A percentile compares a stretch with the other conserved stretches of the same genome.
Conservation (phyloP, 1,284 basidiomycete species). For the Cutaneotrichosporon sp. region DNA sequence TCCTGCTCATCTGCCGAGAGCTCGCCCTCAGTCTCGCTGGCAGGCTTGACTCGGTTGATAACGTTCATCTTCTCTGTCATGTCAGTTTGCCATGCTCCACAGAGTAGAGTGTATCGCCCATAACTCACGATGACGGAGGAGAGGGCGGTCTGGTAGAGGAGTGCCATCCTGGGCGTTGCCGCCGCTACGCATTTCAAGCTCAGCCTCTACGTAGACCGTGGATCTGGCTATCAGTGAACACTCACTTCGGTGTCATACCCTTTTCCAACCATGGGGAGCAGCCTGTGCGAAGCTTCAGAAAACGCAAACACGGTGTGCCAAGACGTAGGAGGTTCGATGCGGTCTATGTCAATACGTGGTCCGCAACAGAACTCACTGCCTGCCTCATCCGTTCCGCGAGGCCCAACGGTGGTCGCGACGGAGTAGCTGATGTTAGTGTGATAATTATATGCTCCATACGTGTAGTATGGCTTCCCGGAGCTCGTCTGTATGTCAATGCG, state of each 20-base stretch:
- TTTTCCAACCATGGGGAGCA: constrained; percentile 29
- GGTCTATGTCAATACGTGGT: constrained; percentile 14
- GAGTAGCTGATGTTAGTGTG: constrained; percentile 26
- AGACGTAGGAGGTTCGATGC: constrained; percentile 27
- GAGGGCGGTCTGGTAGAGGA: constrained; percentile 25
- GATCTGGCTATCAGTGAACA: constrained; percentile 19
- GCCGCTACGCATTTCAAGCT: constrained; percentile 37
- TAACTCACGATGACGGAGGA: constrained; percentile 36
- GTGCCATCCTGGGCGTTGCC: constrained; percentile 23
- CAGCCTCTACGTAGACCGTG: constrained; percentile 43
- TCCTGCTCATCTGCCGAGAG: constrained; percentile 12
- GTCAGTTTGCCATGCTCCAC: background rate
- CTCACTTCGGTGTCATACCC: constrained; percentile 23
- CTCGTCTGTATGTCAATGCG: constrained; percentile 23
- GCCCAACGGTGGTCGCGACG: constrained; percentile 33
- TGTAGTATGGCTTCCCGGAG: constrained; percentile 39
- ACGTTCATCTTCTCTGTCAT: constrained; percentile 25
- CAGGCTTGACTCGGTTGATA: constrained; percentile 27
- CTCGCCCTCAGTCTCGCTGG: constrained; percentile 8
- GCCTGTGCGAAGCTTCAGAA: constrained; percentile 31
- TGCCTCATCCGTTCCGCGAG: constrained; percentile 16
- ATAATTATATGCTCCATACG: constrained; percentile 12
- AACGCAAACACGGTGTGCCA: constrained; percentile 45
- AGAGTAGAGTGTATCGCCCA: too few species aligned
- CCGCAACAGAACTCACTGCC: constrained; percentile 15